Evolutionary conservation across 2,329 filamentous ascomycete species (phyloP).

Genomic region (Hypoxylon sp.): DNA sequence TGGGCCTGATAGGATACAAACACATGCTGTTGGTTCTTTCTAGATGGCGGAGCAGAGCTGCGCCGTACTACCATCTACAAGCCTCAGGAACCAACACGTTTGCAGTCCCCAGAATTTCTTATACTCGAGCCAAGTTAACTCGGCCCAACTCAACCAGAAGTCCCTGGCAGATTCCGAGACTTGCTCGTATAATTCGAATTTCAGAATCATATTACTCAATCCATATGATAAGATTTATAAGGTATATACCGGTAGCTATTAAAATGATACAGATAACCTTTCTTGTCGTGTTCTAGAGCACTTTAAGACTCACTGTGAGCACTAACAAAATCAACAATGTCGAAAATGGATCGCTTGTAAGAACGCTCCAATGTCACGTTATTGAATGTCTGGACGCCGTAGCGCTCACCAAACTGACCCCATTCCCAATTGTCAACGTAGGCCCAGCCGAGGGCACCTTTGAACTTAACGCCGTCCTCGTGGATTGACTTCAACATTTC

Average conservation of each 20-base stretch:
- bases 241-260: too few species aligned
- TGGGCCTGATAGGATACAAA: background rate
- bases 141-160: too few species aligned
- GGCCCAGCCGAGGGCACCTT: constrained; percentile 69
- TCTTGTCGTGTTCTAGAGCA: background rate
- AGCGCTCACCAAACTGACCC: constrained; percentile 64
- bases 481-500: constrained; percentile 70
- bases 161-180: too few species aligned
- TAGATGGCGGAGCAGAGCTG: background rate
- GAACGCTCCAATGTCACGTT: constrained; percentile 60
- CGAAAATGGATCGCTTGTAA: constrained; percentile 73
- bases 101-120: background rate
- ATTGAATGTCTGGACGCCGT: constrained; percentile 71
- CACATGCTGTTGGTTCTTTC: background rate
- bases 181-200: too few species aligned
- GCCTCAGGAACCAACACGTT: background rate
- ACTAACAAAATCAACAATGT: constrained; percentile 66
- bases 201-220: too few species aligned
- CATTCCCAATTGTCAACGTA: constrained; percentile 70
- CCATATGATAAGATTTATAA: too few species aligned
- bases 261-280: background rate
- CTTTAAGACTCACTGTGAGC: constrained; percentile 2
- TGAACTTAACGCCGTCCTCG: constrained; percentile 69
- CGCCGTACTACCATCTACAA: background rate
- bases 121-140: background rate